phyloP scores from a whole-genome alignment of 192 early-diverging fungal species.

The Jimgerdemannia flammicorona region DNA sequence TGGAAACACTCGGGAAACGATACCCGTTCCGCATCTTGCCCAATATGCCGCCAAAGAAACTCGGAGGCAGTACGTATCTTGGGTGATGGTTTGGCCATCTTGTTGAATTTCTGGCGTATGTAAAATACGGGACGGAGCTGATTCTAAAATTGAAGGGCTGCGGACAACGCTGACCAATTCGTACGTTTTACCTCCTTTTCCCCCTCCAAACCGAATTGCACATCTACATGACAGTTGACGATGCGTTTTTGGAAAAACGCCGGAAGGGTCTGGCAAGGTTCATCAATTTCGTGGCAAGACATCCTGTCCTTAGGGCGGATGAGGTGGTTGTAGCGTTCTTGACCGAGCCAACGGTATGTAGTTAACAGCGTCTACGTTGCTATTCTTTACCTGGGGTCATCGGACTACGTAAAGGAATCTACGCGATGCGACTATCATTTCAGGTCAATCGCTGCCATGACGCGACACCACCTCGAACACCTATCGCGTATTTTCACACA shows the following conservation, averaged over 20 bases:
- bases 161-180: no score
- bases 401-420: no score
- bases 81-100: neutral
- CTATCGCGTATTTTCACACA: neutral
- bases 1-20: conserved; percentile 67
- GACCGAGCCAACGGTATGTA: conserved; percentile 57
- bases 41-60: conserved; percentile 84
- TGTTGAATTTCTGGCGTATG: neutral
- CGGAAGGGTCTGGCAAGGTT: conserved; percentile 68
- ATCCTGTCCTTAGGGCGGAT: conserved; percentile 68
- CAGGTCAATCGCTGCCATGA: neutral
- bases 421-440: neutral
- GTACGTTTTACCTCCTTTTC: neutral
- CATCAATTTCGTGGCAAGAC: conserved; percentile 70
- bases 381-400: no score
- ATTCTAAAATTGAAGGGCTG: no score
- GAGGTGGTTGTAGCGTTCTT: conserved; percentile 60
- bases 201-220: neutral
- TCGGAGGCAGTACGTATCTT: conserved; percentile 57
- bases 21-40: conserved; percentile 84
- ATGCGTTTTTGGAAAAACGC: conserved; percentile 65
- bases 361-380: no score
- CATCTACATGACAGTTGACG: conserved; percentile 41
- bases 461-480: no score
- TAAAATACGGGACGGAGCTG: no score